Evolutionary conservation across 768 basidiomycete genomes (phyloP), one percentile per base, ranked within the genome.

Genomic region (Amanita molliuscula): DNA sequence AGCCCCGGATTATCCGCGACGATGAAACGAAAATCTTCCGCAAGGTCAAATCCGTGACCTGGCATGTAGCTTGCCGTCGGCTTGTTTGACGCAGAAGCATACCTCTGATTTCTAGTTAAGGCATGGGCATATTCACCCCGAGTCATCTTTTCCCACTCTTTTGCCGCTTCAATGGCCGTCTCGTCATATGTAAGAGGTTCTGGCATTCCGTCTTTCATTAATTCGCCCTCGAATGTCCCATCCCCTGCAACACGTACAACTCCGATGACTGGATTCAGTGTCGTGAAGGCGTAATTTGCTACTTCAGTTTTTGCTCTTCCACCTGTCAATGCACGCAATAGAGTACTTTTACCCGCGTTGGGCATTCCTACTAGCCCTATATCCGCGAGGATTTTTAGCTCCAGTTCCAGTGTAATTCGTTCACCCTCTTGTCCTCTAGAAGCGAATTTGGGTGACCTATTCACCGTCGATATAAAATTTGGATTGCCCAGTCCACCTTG

Each of bases 1-100:
- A 98, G 80, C 6, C 96, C 96, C 0, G 96, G 96, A 61, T 97
- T 98, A 67, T 99, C 96, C 33, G 93, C 89, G 56, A 99, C 82
- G 11, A 92, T 96, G 72, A 98, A 96, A 8, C 96, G 79, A 63
- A 90, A 84, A 4, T 72, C 67, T 65, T 98, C 94, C 37, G 71
- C 70, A 28, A 78, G 57, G 58, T 82, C 77, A 52, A 82, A 84
- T 33, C 67, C 66, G 57, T 77, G 68, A 0, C 78, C 78, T 29
- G 57, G 56, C 53, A 58, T 54, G 48, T 43, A 47, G 15, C 50
- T 35, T 13, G 51, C 28, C 26, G 44, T 37, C 42, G 54, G 31
- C 26, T 44, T 53, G 40, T 65, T 59, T 33, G 56, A 45, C 20
- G 63, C 52, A 1, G 57, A 54, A 20, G 60, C 51, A 2, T 48